A percentile compares a stretch with the other conserved stretches of the same genome.
phyloP scores from a whole-genome alignment of 495 filamentous ascomycete genomes.

The Penicillium verhagenii region DNA sequence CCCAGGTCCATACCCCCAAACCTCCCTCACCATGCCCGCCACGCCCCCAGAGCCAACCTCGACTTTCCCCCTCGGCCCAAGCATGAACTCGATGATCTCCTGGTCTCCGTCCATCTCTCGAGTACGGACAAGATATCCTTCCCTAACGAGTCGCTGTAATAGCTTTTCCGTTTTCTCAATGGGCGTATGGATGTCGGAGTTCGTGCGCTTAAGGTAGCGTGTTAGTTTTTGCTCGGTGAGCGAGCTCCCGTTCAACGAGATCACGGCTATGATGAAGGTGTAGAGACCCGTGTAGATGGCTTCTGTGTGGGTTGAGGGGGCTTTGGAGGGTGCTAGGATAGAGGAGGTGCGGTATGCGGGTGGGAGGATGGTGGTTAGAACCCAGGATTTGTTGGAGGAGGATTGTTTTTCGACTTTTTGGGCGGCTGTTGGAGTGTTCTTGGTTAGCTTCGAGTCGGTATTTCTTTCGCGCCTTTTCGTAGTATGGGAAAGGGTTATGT shows the following conservation, averaged over 20 bases:
- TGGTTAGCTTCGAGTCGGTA: neutral
- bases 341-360: constrained; percentile 56
- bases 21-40: constrained; percentile 62
- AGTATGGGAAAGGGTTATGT: no score
- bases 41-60: constrained; percentile 78
- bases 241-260: constrained; percentile 67
- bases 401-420: constrained; percentile 51
- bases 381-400: constrained; percentile 64
- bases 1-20: constrained; percentile 45
- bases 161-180: constrained; percentile 69
- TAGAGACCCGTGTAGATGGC: constrained; percentile 77
- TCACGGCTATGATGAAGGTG: constrained; percentile 73
- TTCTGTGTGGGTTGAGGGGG: constrained; percentile 63
- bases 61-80: constrained; percentile 81
- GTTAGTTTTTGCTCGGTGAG: constrained; percentile 71
- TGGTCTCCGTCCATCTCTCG: constrained; percentile 67
- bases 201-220: constrained; percentile 71
- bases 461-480: neutral
- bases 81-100: constrained; percentile 71
- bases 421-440: constrained; percentile 45
- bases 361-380: constrained; percentile 71
- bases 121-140: constrained; percentile 79
- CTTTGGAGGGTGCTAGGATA: constrained; percentile 67
- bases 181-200: constrained; percentile 72
- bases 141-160: constrained; percentile 69